Conservation (phyloP, 805 yeast genomes). For the Monosporozyma yasuniensis region DNA sequence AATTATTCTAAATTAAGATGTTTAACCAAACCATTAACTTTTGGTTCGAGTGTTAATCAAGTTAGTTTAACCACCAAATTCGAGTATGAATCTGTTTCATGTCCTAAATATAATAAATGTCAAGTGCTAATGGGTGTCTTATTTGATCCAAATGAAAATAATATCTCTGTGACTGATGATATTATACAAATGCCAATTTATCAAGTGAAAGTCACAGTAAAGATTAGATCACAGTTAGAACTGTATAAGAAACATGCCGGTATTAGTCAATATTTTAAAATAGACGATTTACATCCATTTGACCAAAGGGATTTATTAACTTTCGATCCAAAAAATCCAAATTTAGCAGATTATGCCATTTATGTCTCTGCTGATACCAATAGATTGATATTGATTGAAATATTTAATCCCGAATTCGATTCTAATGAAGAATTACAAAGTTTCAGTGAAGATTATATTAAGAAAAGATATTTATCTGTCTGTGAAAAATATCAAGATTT, state of each 20-base stretch:
- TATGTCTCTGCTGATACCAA: conserved; percentile 40
- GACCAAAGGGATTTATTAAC: conserved; percentile 26
- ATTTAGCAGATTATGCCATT: conserved; percentile 38
- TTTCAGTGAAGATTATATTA: conserved; percentile 43
- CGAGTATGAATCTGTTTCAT: conserved; percentile 21
- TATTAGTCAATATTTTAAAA: conserved; percentile 28
- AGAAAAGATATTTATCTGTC: conserved; percentile 39
- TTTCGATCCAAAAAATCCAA: conserved; percentile 25
- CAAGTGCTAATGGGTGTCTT: conserved; percentile 26
- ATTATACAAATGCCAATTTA: conserved; percentile 19
- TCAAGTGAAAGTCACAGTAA: conserved; percentile 32
- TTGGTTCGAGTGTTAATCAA: conserved; percentile 26
- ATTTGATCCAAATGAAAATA: conserved; percentile 7
- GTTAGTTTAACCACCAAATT: conserved; percentile 22
- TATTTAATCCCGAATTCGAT: conserved; percentile 44
- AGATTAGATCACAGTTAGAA: conserved; percentile 23
- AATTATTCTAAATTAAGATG: conserved; percentile 25
- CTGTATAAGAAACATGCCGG: conserved; percentile 24
- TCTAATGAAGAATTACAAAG: conserved; percentile 36
- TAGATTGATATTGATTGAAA: conserved; percentile 43
- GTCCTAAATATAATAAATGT: conserved; percentile 24
- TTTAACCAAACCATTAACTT: conserved; percentile 13
- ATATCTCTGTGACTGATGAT: conserved; percentile 9
- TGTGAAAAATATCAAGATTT: conserved; percentile 20
- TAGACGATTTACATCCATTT: conserved; percentile 25